Base-by-base conservation (phyloP, 768 basidiomycete genomes). In the Rhodotorula diobovata region DNA sequence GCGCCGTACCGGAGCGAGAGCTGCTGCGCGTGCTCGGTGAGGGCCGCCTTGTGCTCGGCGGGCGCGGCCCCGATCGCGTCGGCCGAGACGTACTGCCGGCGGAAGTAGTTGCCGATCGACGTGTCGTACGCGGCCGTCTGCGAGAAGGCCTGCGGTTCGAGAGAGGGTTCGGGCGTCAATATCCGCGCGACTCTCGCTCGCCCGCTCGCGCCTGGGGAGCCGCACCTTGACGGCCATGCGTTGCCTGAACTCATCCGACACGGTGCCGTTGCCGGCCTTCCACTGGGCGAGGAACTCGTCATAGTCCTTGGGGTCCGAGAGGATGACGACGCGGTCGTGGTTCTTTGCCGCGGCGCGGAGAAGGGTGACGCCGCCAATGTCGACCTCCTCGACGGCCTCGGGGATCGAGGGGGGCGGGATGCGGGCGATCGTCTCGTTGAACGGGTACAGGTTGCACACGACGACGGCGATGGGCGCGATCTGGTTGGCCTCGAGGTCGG, bases 401-500 rank as follows among this genome's bases (percentile, higher is more conserved):
- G 91, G 87, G 70, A 97, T 86, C 20, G 91, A 93, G 82, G 93
- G 94, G 74, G 86, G 86, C 0, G 93, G 90, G 63, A 81, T 80
- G 76, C 88, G 87, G 1, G 94, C 86, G 79, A 95, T 90, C 59
- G 94, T 96, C 32, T 88, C 86, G 43, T 90, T 87, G 83, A 99
- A 99, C 1, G 96, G 96, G 83, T 99, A 98, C 63, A 99, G 87
- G 81, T 99, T 99, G 87, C 96, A 99, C 71, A 96, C 93, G 67
- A 99, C 95, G 83, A 99, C 89, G 66, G 90, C 88, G 82, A 98
- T 97, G 72, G 91, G 90, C 12, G 90, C 86, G 81, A 99, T 98
- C 68, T 83, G 84, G 78, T 95, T 93, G 14, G 87, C 83, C 39
- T 85, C 82, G 62, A 98, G 86, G 80, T 99, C 96, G 64, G 85